Evolutionary conservation across 2,329 filamentous ascomycete genomes (phyloP), one percentile per base, ranked within the genome.

Genomic region (Aureobasidium sp.): DNA sequence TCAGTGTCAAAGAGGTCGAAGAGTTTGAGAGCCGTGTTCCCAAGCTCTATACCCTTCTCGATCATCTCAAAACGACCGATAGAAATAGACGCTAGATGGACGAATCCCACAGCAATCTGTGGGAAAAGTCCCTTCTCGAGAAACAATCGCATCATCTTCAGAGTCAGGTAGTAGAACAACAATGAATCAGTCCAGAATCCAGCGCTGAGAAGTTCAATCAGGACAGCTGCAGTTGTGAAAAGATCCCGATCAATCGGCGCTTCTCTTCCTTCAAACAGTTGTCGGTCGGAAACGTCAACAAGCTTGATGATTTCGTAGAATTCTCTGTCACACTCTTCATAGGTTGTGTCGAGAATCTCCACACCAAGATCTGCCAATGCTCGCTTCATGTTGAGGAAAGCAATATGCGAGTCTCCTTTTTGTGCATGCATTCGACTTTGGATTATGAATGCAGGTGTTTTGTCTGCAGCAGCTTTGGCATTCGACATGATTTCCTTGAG

Each of bases 391-490:
- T 84, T 84, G 36, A 81, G 76, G 67, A 96, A 85, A 0, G 92
- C 89, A 5, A 82, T 82, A 26, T 80, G 76, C 32, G 86, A 84
- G 66, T 96, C 85, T 1, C 92, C 91, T 61, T 82, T 82, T 69
- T 92, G 86, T 1, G 88, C 85, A 68, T 87, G 85, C 50, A 96
- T 87, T 55, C 91, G 85, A 6, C 90, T 92, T 71, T 91, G 87
- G 39, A 97, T 78, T 44, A 96, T 87, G 77, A 88, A 95, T 0
- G 90, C 90, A 9, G 89, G 87, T 1, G 90, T 89, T 75, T 90
- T 94, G 73, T 96, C 92, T 6, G 89, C 82, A 0, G 89, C 77
- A 20, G 86, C 86, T 66, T 82, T 86, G 0, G 89, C 90, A 68
- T 89, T 83, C 36, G 77, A 73, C 67, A 94, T 89, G 5, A 95